A percentile compares a stretch with the other conserved stretches of the same genome.
Conservation (phyloP, 495 filamentous ascomycete genomes). For the Daldinia caldariorum region DNA sequence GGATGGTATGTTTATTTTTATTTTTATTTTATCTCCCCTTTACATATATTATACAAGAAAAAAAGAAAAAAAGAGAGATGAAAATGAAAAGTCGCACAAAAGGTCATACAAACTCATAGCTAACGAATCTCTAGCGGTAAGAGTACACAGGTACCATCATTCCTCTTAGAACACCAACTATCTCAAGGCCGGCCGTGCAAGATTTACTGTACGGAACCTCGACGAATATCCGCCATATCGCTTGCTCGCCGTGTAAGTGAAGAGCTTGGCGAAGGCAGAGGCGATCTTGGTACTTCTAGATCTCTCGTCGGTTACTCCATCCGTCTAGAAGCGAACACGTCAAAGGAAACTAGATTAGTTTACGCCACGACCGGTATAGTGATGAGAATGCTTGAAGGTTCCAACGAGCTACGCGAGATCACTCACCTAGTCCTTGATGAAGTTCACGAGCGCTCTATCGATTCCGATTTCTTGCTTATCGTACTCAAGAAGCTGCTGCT, state of each 20-base stretch:
- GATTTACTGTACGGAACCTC: slow-evolving; percentile 95
- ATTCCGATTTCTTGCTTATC: slow-evolving; percentile 93
- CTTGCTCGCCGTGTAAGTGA: slow-evolving; percentile 91
- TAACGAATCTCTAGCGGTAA: slow-evolving; percentile 70
- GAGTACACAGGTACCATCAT: slow-evolving; percentile 94
- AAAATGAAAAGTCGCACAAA: too few relatives aligned
- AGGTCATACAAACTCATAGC: background rate
- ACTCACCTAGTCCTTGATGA: slow-evolving; percentile 95
- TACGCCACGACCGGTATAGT: slow-evolving; percentile 93
- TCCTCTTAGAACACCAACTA: slow-evolving; percentile 88
- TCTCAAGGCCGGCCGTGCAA: slow-evolving; percentile 82
- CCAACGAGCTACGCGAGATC: slow-evolving; percentile 83
- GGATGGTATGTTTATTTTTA: slow-evolving; percentile 66
- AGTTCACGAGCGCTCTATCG: slow-evolving; percentile 93
- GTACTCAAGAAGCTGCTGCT: slow-evolving; percentile 83
- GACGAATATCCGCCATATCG: slow-evolving; percentile 94
- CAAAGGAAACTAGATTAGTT: slow-evolving; percentile 79
- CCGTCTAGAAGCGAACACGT: slow-evolving; percentile 86
- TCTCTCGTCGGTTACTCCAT: slow-evolving; percentile 96
- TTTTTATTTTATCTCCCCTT: too few relatives aligned
- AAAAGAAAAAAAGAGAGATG: too few relatives aligned
- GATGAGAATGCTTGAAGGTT: slow-evolving; percentile 93
- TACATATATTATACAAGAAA: too few relatives aligned
- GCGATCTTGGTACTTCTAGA: slow-evolving; percentile 79
- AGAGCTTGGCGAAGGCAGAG: slow-evolving; percentile 86